A percentile compares a stretch with the other conserved stretches of the same genome.
Evolutionary conservation across 164 flowering plant genomes (phyloP).

Genomic region (grape (Vitis vinifera)): ASM3070453v1 NC_081818.1:5790501-5791000

Average conservation of each 20-base stretch:
- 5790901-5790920: constrained; percentile 8
- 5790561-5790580: constrained; percentile 27
- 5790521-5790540: constrained; percentile 51
- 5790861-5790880: constrained; percentile 8
- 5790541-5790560: constrained; percentile 51
- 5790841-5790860: constrained; percentile 38
- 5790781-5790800: constrained; percentile 21
- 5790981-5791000: too few relatives aligned
- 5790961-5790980: too few relatives aligned
- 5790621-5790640: constrained; percentile 19
- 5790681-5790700: constrained; percentile 7
- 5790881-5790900: constrained; percentile 4
- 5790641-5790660: constrained; percentile 24
- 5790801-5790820: constrained; percentile 31
- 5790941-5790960: neutral
- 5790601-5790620: constrained; percentile 33
- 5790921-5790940: neutral
- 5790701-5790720: constrained; percentile 23
- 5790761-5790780: constrained; percentile 15
- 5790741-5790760: neutral
- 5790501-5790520: constrained; percentile 46
- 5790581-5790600: constrained; percentile 24
- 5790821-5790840: constrained; percentile 44
- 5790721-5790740: constrained; percentile 22
- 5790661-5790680: constrained; percentile 21